Evolutionary conservation across 78 protist species (phyloP), one percentile per base, ranked within the genome.

Genomic region (Dictyostelium firmibasis): DNA sequence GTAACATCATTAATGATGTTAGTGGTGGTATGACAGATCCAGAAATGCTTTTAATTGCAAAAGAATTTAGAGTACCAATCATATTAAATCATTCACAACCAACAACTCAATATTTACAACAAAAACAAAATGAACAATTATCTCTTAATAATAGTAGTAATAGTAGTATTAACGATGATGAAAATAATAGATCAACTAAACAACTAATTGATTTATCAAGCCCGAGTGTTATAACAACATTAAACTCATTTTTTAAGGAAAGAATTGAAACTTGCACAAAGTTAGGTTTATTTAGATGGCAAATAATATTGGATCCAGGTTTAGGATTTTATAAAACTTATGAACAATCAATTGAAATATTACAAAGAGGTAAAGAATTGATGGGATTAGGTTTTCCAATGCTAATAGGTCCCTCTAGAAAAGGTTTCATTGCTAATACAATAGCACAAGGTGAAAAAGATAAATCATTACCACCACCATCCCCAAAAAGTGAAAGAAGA

Each of bases 271-370:
- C 57, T 6, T 91, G 92, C 7, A 50, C 23, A 23, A 91, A 38
- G 18, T 74, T 82, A 25, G 94, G 97, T 27, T 16, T 91, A 8
- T 88, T 70, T 47, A n/a, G 44, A 13, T 97, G 96, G 96, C 92
- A 95, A 79, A 69, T 95, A 16, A 72, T 97, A 0, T 50, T 92
- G 18, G 98, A 97, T 74, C 97, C 97, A 2, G 98, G 98, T 35
- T 82, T 97, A 27, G 98, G 98, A 20, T 97, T 97, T 41, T 92
- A 97, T 18, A 97, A 97, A 83, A 84, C 91, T 1, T 53, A 82
- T 33, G 79, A 35, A 18, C 97, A 97, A 60, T 84, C 81, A 4
- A 87, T 92, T 1, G 91, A 67, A 14, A 81, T 94, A 0, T 57
- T 91, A 8, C 41, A 76, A 38, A 38, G n/a, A 11, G 86, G 91